A percentile compares a stretch with the other conserved stretches of the same genome.
Conservation (phyloP, 768 basidiomycete species). For the Goffeauzyma gilvescens region DNA sequence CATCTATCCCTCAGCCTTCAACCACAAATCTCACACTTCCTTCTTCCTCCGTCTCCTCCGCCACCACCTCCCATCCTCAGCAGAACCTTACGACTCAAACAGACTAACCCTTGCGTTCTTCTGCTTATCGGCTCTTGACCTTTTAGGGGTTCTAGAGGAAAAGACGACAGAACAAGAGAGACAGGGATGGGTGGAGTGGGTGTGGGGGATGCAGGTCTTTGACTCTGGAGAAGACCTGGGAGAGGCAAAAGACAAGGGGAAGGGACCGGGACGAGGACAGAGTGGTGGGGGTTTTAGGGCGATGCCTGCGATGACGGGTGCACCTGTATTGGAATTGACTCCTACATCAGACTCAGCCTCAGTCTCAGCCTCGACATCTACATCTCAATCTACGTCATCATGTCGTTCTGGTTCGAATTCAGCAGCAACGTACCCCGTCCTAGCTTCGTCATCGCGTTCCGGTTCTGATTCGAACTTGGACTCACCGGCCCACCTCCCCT, state of each 20-base stretch:
- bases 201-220: constrained; percentile 61
- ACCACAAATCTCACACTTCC: no score
- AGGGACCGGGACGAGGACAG: no score
- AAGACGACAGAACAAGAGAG: constrained; percentile 41
- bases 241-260: neutral
- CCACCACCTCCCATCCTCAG: no score
- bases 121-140: constrained; percentile 63
- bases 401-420: neutral
- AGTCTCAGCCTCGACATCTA: constrained; percentile 57
- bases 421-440: constrained; percentile 4
- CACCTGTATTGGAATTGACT: constrained; percentile 34
- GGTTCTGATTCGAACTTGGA: constrained; percentile 33
- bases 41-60: no score
- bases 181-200: constrained; percentile 57
- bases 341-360: constrained; percentile 13
- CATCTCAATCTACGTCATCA: constrained; percentile 13
- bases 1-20: no score
- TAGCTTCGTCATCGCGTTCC: constrained; percentile 1
- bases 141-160: constrained; percentile 41
- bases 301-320: constrained; percentile 4
- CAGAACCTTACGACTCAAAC: no score
- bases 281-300: no score
- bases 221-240: neutral
- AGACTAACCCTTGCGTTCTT: constrained; percentile 80
- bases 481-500: constrained; percentile 65